A percentile compares a stretch with the other conserved stretches of the same genome.
Evolutionary conservation across 2,329 filamentous ascomycete genomes (phyloP).

Genomic region (Alternaria ethzedia): DNA sequence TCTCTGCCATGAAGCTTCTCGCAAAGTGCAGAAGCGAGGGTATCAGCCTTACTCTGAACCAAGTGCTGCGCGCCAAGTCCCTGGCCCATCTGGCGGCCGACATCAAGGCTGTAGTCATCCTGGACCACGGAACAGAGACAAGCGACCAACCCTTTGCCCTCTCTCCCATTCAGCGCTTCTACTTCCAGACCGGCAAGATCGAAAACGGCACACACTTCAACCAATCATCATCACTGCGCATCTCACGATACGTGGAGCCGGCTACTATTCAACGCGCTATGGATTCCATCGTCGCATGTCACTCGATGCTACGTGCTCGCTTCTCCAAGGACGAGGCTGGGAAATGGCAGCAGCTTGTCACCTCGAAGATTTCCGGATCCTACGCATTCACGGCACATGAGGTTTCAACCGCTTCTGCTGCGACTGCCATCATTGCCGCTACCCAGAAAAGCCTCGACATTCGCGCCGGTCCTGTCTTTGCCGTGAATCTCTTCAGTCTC

Average conservation of each 20-base stretch:
- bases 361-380: constrained; percentile 8
- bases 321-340: constrained; percentile 24
- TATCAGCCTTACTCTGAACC: constrained; percentile 39
- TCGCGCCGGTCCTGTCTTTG: constrained; percentile 37
- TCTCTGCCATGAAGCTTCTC: constrained; percentile 43
- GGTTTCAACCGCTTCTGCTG: constrained; percentile 6
- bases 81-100: constrained; percentile 35
- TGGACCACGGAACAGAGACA: constrained; percentile 22
- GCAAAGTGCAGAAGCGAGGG: constrained; percentile 40
- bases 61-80: constrained; percentile 42
- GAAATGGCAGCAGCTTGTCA: constrained; percentile 33
- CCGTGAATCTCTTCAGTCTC: constrained; percentile 30
- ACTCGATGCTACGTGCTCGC: constrained; percentile 45
- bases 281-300: constrained; percentile 32
- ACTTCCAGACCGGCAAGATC: constrained; percentile 44
- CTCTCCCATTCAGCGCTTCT: constrained; percentile 55
- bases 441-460: constrained; percentile 41
- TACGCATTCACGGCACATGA: constrained; percentile 30
- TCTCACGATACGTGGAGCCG: constrained; percentile 37
- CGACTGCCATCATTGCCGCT: constrained; percentile 21
- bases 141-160: constrained; percentile 48
- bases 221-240: constrained; percentile 52
- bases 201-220: constrained; percentile 52
- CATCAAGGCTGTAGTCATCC: constrained; percentile 11
- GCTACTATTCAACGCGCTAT: constrained; percentile 30